phyloP scores from a whole-genome alignment of 2,329 filamentous ascomycete species.

The Penicillium thymicola region DNA sequence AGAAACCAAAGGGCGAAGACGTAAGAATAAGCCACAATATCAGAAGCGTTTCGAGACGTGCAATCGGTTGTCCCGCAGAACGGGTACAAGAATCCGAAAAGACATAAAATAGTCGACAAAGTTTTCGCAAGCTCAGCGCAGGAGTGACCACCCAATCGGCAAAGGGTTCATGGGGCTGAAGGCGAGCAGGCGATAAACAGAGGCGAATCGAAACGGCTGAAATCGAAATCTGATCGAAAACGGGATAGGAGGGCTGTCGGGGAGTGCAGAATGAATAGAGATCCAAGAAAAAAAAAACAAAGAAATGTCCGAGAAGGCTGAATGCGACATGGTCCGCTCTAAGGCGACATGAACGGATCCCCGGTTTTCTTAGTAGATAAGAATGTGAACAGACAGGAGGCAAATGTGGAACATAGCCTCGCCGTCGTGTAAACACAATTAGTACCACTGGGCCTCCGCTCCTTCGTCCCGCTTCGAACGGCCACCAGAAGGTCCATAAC shows the following conservation, averaged over 20 bases:
- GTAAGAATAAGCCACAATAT: conserved; percentile 35
- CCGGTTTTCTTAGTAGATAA: conserved; percentile 29
- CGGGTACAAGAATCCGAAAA: conserved; percentile 17
- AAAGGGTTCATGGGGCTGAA: conserved; percentile 4
- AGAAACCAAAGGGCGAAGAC: conserved; percentile 27
- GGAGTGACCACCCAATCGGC: conserved; percentile 6
- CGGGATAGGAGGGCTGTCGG: conserved; percentile 33
- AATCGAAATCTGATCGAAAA: conserved; percentile 36
- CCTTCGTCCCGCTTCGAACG: conserved; percentile 54
- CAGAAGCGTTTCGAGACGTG: conserved; percentile 31
- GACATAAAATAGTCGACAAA: conserved; percentile 12
- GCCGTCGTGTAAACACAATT: conserved; percentile 34
- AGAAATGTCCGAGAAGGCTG: conserved; percentile 33
- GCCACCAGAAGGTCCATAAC: conserved; percentile 48
- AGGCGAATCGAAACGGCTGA: conserved; percentile 32
- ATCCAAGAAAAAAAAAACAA: conserved; percentile 30
- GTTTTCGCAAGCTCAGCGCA: conserved; percentile 13
- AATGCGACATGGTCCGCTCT: conserved; percentile 28
- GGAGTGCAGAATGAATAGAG: conserved; percentile 36
- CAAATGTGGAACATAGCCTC: conserved; percentile 24
- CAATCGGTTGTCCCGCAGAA: conserved; percentile 21
- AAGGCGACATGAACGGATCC: conserved; percentile 26
- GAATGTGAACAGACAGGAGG: conserved; percentile 29
- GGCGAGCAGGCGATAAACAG: conserved; percentile 23
- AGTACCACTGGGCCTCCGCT: conserved; percentile 50